Evolutionary conservation across 73 alveolate genomes (phyloP), one percentile per base, ranked within the genome.

Genomic region (Breviolum minutum): DNA sequence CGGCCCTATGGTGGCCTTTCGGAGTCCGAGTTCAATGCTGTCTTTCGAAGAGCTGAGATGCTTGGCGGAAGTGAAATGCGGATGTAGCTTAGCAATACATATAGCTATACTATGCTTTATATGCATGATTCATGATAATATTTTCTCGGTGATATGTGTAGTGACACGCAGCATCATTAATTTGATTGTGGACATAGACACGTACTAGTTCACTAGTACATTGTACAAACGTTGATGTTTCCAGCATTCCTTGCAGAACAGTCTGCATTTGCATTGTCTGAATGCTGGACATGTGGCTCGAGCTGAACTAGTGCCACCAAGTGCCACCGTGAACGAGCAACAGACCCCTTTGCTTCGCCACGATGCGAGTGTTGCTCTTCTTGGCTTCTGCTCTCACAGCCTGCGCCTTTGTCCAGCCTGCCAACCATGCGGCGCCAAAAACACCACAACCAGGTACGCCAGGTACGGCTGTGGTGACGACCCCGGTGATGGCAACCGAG

Each of bases 1-100:
- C 83, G 73, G 76, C 96, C 96, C 26, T 90, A 90, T 32, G 96
- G 96, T 32, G 96, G 96, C 63, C 83, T 48, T 14, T 40, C 87
- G 13, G 88, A 90, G 95, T 63, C 87, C 76, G 87, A 90, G 77
- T 90, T 90, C 29, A 63, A 63, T 22, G 63, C 48, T 62, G 87
- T 63, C 61, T 90, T 90, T 26, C 96, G 24, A 17, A 86, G 87
- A 76, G 96, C 96, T 8, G 96, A 90, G 96, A 29, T 20, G 83
- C 96, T 90, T 30, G 85, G 85, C 30, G 16, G 16, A 7, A 16
- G 4, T 69, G 26, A 40, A 40, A 40, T 40, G 54, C 3, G 54
- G 54, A 40, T 40, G 54, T 0, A 40, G 54, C 54, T 40, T 40
- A 40, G 77, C 77, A 2, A 68, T 14, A 17, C n/a, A 68, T 68